These are phyloP conservation scores for Suillus placidus DNA, from an alignment of 768 basidiomycete species.

Conservation along the genomic window DNA sequence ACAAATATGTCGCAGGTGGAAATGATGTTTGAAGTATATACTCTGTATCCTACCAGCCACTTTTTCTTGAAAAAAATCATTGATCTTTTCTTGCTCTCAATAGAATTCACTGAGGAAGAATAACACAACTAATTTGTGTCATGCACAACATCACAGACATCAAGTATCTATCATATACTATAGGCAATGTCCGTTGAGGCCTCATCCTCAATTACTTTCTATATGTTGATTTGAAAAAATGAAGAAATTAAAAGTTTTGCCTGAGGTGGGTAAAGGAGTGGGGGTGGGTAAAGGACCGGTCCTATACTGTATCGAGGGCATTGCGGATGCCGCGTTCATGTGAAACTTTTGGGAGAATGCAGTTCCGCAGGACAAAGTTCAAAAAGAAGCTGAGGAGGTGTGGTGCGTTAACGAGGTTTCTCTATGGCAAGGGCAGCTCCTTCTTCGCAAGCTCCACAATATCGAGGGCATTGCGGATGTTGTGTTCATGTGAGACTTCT, in stretches of 20 bases:
- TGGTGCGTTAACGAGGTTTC: too few species aligned
- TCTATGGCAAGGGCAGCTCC: too few species aligned
- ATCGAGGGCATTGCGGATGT: slow-evolving; percentile 51
- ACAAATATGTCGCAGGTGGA: not conserved
- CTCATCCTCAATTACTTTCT: not conserved
- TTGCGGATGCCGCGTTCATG: too few species aligned
- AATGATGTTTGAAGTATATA: not conserved
- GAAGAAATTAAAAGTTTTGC: not conserved
- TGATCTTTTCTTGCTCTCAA: not conserved
- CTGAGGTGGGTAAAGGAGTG: not conserved
- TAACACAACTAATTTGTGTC: not conserved
- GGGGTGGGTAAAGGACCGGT: not conserved
- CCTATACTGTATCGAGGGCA: slow-evolving; percentile 2
- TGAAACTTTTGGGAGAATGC: too few species aligned
- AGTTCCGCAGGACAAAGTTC: too few species aligned
- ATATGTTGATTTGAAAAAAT: slow-evolving; percentile 1
- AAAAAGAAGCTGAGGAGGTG: too few species aligned
- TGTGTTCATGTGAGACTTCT: slow-evolving; percentile 47
- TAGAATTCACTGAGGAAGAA: not conserved
- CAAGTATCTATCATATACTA: not conserved
- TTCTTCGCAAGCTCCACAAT: too few species aligned
- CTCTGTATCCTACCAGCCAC: not conserved
- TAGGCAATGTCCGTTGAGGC: not conserved
- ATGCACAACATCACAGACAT: not conserved
- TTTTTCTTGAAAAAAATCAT: not conserved